Evolutionary conservation across 345 rosid species (phyloP).

Genomic region (Pugionium dolabratum): DNA sequence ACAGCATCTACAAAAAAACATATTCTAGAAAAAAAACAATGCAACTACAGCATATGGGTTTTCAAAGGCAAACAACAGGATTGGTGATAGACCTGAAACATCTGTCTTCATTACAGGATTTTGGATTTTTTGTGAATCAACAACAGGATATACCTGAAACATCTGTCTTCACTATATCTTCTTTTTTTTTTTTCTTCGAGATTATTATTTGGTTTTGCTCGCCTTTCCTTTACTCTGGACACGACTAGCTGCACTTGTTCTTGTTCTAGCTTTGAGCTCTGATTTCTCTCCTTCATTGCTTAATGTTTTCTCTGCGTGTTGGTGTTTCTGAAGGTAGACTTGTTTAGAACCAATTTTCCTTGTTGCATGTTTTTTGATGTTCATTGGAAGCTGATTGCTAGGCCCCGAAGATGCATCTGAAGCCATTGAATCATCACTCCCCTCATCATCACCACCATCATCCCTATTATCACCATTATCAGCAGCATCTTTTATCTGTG

Average conservation of each 20-base stretch:
- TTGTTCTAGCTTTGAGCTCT: constrained; percentile 38
- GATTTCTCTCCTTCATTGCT: constrained; percentile 42
- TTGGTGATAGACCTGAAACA: constrained; percentile 33
- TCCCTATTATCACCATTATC: constrained; percentile 15
- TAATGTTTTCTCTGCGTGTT: constrained; percentile 27
- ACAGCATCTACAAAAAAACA: constrained; percentile 34
- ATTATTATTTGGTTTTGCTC: constrained; percentile 42
- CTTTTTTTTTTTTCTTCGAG: background rate
- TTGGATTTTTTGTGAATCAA: constrained; percentile 21
- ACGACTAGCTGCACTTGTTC: constrained; percentile 50
- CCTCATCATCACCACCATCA: constrained; percentile 34
- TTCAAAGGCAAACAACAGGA: constrained; percentile 38
- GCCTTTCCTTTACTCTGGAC: constrained; percentile 49
- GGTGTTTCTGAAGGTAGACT: constrained; percentile 39
- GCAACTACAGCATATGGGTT: constrained; percentile 34
- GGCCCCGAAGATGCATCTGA: constrained; percentile 80
- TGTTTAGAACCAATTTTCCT: constrained; percentile 38
- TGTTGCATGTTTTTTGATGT: constrained; percentile 41
- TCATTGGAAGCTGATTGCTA: constrained; percentile 44
- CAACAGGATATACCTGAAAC: constrained; percentile 10
- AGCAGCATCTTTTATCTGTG: constrained; percentile 25
- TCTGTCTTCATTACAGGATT: constrained; percentile 27
- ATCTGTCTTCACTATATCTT: constrained; percentile 3
- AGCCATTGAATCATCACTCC: constrained; percentile 73
- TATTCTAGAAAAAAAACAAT: constrained; percentile 34